A percentile compares a stretch with the other conserved stretches of the same genome.
These are phyloP conservation scores for Euphrasia arctica DNA, from an alignment of 305 asterid species.

Conservation along the genomic window DNA sequence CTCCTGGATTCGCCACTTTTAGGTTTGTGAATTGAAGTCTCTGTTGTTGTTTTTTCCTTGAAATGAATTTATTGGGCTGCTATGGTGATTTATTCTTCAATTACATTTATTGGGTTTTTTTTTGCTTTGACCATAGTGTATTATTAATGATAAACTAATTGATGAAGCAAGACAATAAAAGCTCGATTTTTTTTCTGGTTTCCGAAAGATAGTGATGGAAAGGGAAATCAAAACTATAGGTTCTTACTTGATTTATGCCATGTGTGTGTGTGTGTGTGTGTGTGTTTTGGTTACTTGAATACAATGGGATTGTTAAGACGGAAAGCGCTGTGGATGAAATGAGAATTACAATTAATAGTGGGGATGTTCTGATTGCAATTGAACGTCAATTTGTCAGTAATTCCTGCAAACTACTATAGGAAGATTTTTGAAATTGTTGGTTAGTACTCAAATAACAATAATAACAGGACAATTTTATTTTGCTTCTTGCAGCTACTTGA, in stretches of 20 bases:
- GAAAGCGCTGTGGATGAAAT: not conserved
- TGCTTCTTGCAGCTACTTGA: constrained; percentile 23
- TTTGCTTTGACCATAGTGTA: too few species aligned
- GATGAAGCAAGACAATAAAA: constrained; percentile 6
- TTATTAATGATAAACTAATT: constrained; percentile 6
- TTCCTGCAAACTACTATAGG: not conserved
- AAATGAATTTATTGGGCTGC: too few species aligned
- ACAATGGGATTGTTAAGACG: not conserved
- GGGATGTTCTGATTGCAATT: constrained; percentile 15
- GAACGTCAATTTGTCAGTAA: not conserved
- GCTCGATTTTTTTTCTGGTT: constrained; percentile 12
- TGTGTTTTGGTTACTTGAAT: too few species aligned
- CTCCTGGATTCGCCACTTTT: too few species aligned
- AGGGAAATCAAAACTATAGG: constrained; percentile 1
- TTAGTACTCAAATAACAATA: not conserved
- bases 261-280: too few species aligned
- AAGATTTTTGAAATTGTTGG: constrained; percentile 11
- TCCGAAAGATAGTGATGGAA: not conserved
- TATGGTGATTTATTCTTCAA: too few species aligned
- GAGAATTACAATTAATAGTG: not conserved
- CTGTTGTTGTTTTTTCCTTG: too few species aligned
- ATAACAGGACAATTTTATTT: constrained; percentile 19
- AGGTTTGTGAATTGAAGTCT: too few species aligned
- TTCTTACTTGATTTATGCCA: not conserved
- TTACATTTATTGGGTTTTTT: too few species aligned